These are phyloP conservation scores for Cylindrotheca fusiformis DNA, from an alignment of 108 stramenopile species.

Conservation along the genomic window DNA sequence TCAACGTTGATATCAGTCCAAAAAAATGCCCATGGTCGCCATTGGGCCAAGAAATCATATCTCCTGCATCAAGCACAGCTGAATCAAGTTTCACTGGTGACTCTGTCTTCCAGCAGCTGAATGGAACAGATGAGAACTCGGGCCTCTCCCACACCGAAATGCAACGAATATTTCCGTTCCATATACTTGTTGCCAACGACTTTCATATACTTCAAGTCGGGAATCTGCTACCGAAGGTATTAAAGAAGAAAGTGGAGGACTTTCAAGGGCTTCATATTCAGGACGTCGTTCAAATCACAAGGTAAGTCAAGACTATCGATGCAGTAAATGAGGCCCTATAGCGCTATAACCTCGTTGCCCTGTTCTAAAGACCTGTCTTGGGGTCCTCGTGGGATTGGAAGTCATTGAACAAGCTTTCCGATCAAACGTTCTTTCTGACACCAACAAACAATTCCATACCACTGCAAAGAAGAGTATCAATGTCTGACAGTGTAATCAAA, in stretches of 20 bases:
- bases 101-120: background rate
- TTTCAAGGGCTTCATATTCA: background rate
- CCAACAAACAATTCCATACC: slow-evolving; percentile 1
- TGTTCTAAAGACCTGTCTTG: too few relatives aligned
- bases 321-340: too few relatives aligned
- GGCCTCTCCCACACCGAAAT: slow-evolving; percentile 13
- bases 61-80: too few relatives aligned
- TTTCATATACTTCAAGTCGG: slow-evolving; percentile 40
- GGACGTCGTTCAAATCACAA: background rate
- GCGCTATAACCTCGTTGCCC: too few relatives aligned
- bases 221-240: slow-evolving; percentile 23
- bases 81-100: too few relatives aligned
- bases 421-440: slow-evolving; percentile 33
- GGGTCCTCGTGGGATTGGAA: slow-evolving; percentile 22
- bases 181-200: slow-evolving; percentile 32
- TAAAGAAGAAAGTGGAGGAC: background rate
- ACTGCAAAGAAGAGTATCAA: background rate
- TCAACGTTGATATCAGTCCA: background rate
- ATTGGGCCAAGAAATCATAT: too few relatives aligned
- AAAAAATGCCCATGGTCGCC: background rate
- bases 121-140: background rate
- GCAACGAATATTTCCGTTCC: slow-evolving; percentile 40
- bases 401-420: slow-evolving; percentile 27
- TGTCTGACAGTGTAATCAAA: background rate
- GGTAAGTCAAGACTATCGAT: too few relatives aligned